phyloP scores from a whole-genome alignment of 805 yeast species.

The Saccharomycopsis malanga region DNA sequence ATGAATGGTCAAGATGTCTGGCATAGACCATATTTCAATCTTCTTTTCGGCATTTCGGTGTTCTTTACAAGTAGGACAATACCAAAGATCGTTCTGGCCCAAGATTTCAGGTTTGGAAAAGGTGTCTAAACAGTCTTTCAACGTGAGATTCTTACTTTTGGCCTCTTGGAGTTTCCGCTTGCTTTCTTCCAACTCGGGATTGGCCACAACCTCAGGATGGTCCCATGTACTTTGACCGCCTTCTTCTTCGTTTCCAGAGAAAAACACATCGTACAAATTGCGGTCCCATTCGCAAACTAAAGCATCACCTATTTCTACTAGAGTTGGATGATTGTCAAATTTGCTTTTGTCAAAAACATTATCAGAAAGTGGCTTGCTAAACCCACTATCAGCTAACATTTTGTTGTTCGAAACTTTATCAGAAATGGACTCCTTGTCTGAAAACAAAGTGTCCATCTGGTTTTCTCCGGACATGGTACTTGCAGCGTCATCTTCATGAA shows the following conservation, averaged over 20 bases:
- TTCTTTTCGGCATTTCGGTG: constrained; percentile 88
- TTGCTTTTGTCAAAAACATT: too few species aligned
- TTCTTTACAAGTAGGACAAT: constrained; percentile 82
- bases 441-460: neutral
- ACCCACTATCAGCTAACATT: neutral
- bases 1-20: constrained; percentile 85
- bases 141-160: constrained; percentile 37
- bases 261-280: constrained; percentile 42
- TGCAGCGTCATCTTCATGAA: constrained; percentile 1
- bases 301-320: constrained; percentile 33
- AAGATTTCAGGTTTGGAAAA: constrained; percentile 80
- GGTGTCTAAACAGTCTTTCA: constrained; percentile 66
- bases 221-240: constrained; percentile 54
- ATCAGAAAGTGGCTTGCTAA: too few species aligned
- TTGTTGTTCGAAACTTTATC: neutral
- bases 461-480: neutral
- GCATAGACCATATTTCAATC: constrained; percentile 88
- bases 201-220: constrained; percentile 40
- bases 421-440: neutral
- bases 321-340: constrained; percentile 18
- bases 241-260: constrained; percentile 39
- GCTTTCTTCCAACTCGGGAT: constrained; percentile 47
- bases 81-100: constrained; percentile 89
- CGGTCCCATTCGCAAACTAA: constrained; percentile 64
- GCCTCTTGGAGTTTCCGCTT: constrained; percentile 29